Evolutionary conservation across 176 grass and related monocot genomes (phyloP), one percentile per base, ranked within the genome.

Genomic region (Luzula sylvatica): DNA sequence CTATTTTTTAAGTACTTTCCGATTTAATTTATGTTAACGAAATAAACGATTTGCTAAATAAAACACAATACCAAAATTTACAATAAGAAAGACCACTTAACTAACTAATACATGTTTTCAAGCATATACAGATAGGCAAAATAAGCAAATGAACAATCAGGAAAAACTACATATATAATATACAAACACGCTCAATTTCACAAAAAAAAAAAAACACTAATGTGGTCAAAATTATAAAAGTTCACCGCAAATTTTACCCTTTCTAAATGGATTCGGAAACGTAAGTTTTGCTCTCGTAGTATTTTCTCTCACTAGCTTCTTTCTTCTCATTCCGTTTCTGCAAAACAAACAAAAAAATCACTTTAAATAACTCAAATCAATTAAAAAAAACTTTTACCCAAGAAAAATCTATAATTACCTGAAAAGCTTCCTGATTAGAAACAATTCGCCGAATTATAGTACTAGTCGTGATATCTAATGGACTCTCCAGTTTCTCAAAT

Each of bases 251-350:
- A 35, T 35, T 35, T 7, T 9, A 4, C 30, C 1, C 9, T 15
- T 15, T 61, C n/a, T 26, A 25, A 46, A n/a, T 20, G 25, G 39
- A 61, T 9, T 61, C 90, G 53, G 76, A 72, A 14, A 86, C 59
- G 11, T 76, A 89, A 28, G 54, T 74, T 89, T 82, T 89, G 57
- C 71, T 61, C 22, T 89, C 81, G 1, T 96, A 96, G 20, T 89
- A 96, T 55, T 75, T 96, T 80, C 73, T 88, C 78, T 96, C 90
- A 50, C 90, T 89, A 17, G 90, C 90, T 96, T 96, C 90, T 66
- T 89, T 96, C 80, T 82, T 88, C 53, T 89, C 85, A 39, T 89
- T 96, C 55, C 90, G 56, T 65, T 89, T 96, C 90, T 96, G 77
- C 71, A 69, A n/a, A n/a, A n/a, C 15, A 61, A 38, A 61, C 7